These are phyloP conservation scores for Russula compacta DNA, from an alignment of 768 basidiomycete genomes.

Conservation along the genomic window DNA sequence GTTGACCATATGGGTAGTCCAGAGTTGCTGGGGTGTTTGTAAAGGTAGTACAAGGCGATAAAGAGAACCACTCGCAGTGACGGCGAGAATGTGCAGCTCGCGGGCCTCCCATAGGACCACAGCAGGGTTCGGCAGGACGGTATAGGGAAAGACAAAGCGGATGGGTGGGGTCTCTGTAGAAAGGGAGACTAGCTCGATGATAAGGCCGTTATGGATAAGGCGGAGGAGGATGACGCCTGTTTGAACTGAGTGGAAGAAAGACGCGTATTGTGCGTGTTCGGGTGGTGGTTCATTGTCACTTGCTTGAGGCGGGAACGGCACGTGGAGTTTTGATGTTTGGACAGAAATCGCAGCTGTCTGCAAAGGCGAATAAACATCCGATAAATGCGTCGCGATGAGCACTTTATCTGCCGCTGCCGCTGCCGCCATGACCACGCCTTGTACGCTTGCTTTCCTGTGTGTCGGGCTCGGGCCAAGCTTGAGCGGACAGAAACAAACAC, in stretches of 20 bases:
- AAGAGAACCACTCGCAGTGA: constrained; percentile 60
- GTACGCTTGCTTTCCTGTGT: not conserved
- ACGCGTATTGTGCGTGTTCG: constrained; percentile 67
- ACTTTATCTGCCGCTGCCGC: constrained; percentile 12
- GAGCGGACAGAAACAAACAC: not conserved
- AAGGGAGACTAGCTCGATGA: constrained; percentile 71
- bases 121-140: constrained; percentile 55
- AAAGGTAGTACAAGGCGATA: constrained; percentile 64
- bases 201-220: constrained; percentile 61
- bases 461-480: too few relatives aligned
- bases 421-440: not conserved
- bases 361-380: constrained; percentile 48
- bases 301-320: constrained; percentile 38
- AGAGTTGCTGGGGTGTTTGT: constrained; percentile 24
- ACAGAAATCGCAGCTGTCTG: constrained; percentile 44
- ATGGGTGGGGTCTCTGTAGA: constrained; percentile 56
- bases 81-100: constrained; percentile 62
- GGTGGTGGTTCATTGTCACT: constrained; percentile 37
- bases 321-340: constrained; percentile 49
- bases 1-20: constrained; percentile 26
- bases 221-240: constrained; percentile 66
- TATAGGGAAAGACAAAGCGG: constrained; percentile 69
- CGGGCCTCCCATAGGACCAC: constrained; percentile 40
- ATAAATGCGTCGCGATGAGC: constrained; percentile 43
- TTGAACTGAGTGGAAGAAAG: constrained; percentile 43